These are phyloP conservation scores for Scenedesmus sp. DNA, from an alignment of 163 green algal genomes.

Conservation along the genomic window DNA sequence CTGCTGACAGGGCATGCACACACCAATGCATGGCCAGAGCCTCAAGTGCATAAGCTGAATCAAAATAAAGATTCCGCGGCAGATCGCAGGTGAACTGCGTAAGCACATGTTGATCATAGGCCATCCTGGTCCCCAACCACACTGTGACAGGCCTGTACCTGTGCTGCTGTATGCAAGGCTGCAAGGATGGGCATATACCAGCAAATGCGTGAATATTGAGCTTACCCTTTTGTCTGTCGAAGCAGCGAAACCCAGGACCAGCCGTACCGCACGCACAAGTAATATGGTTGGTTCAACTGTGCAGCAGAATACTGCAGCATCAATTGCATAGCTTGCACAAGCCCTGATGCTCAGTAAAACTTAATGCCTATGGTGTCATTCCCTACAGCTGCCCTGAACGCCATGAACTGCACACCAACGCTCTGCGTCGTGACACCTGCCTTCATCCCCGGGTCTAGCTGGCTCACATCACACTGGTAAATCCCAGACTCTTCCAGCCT, in stretches of 20 bases:
- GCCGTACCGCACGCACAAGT: too few relatives aligned
- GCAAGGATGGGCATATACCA: too few relatives aligned
- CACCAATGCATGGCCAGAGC: neutral
- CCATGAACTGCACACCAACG: conserved; percentile 46
- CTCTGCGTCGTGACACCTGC: conserved; percentile 21
- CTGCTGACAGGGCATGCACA: neutral
- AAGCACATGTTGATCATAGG: neutral
- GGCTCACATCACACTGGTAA: conserved; percentile 31
- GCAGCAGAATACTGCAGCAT: neutral
- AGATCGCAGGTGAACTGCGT: neutral
- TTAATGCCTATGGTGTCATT: conserved; percentile 53
- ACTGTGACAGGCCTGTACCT: too few relatives aligned
- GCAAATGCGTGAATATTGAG: too few relatives aligned
- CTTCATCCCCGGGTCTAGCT: conserved; percentile 51
- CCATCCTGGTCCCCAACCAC: neutral
- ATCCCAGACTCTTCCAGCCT: conserved; percentile 43
- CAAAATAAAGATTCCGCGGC: neutral
- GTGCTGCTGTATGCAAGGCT: too few relatives aligned
- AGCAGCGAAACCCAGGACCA: too few relatives aligned
- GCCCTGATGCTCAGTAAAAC: neutral
- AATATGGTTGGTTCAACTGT: neutral
- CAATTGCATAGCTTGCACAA: neutral
- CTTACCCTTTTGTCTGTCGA: too few relatives aligned
- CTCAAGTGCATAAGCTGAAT: neutral
- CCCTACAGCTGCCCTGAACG: conserved; percentile 22